Evolutionary conservation across 768 basidiomycete genomes (phyloP), one percentile per base, ranked within the genome.

Genomic region (Sporobolomyces roseus): DNA sequence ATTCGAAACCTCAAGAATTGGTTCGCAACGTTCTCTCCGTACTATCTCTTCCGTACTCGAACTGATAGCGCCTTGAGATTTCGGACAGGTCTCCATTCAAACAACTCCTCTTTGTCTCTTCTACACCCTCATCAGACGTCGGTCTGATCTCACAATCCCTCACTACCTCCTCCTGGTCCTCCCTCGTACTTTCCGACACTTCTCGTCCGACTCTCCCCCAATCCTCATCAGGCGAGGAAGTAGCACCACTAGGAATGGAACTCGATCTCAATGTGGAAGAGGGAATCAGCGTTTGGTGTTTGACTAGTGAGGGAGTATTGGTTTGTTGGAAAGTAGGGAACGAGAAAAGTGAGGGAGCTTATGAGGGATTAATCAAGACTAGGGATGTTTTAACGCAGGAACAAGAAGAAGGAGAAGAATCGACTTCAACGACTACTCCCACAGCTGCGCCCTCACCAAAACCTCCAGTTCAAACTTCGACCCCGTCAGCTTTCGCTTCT

Each of bases 301-400:
- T 77, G 43, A 79, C 78, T 25, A 78, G 77, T 63, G 78, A 79
- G 30, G 80, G 80, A 12, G 69, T 77, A 10, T 64, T 81, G 38
- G 76, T 78, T 7, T 74, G 73, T 3, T 81, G 79, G 75, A 67
- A 78, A 32, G 66, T 81, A 4, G 58, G 68, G 45, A 78, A 78
- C 61, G 65, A 74, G 13, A 61, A 68, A 7, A 76, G 48, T 2
- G 75, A 72, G 4, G 25, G 33, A 23, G n/a, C n/a, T n/a, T 80
- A 79, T 68, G 73, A 68, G 1, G 77, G 75, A 0, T 78, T 79
- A 78, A 58, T 77, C 33, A 43, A n/a, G 19, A 58, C 70, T 23
- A 58, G 56, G 41, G 74, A 69, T 50, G 53, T 69, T 21, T 3
- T 52, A 7, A 49, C 50, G 9, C 29, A 46, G 17, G 60, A 68